These are phyloP conservation scores for Marchantia polymorpha DNA, from an alignment of 225 moss, liverwort and hornwort species.

Conservation along the genomic window DNA sequence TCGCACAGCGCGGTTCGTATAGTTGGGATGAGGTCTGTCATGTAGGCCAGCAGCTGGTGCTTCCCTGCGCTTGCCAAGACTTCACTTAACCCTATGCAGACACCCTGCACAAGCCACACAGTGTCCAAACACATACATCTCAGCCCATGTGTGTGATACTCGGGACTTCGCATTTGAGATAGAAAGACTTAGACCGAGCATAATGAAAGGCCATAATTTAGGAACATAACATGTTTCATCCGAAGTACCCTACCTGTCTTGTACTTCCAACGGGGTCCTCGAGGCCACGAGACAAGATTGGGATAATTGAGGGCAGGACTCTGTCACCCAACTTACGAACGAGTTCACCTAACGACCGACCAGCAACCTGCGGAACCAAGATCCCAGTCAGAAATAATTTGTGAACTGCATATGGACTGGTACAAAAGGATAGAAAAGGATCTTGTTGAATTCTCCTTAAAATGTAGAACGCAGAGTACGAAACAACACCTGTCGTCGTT, in stretches of 20 bases:
- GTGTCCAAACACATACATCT: background rate
- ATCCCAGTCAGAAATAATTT: background rate
- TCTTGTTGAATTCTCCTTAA: background rate
- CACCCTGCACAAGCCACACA: conserved; percentile 56
- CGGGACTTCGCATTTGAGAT: too few relatives aligned
- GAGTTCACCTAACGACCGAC: conserved; percentile 94
- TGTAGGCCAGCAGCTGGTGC: conserved; percentile 89
- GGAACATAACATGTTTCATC: background rate
- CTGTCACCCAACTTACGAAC: conserved; percentile 96
- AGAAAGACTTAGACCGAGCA: background rate
- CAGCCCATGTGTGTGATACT: background rate
- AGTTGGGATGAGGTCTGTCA: conserved; percentile 85
- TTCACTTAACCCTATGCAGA: conserved; percentile 98
- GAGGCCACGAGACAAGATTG: conserved; percentile 86
- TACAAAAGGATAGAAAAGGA: too few relatives aligned
- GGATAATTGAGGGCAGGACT: conserved; percentile 91
- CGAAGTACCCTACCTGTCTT: conserved; percentile 57
- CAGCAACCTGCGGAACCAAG: conserved; percentile 60
- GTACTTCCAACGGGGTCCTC: conserved; percentile 76
- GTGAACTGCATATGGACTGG: background rate
- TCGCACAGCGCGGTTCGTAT: conserved; percentile 93
- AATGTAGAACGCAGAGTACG: background rate
- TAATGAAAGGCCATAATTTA: background rate
- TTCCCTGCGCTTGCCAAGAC: conserved; percentile 99
- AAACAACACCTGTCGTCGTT: conserved; percentile 75